phyloP scores from a whole-genome alignment of 805 yeast species.

The Kazachstania kunashirensis region DNA sequence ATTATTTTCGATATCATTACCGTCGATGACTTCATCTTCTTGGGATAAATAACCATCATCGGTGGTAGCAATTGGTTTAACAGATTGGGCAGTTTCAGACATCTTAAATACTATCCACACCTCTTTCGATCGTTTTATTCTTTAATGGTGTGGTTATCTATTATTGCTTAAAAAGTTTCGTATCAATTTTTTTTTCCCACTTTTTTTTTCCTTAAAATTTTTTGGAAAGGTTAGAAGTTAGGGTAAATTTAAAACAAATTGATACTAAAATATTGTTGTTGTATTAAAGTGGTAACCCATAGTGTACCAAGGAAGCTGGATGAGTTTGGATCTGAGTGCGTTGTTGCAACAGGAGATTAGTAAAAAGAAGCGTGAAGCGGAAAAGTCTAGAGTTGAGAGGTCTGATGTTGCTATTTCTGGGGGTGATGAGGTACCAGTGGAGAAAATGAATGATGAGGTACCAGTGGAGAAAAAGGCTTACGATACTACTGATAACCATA shows the following conservation, averaged over 20 bases:
- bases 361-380: constrained; percentile 27
- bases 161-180: too few species aligned
- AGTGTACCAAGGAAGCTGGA: neutral
- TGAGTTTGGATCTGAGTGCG: constrained; percentile 30
- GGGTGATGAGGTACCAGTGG: neutral
- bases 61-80: constrained; percentile 2
- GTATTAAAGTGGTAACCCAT: too few species aligned
- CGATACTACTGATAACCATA: too few species aligned
- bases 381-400: neutral
- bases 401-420: neutral
- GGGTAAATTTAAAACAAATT: too few species aligned
- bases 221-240: too few species aligned
- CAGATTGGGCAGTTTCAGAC: constrained; percentile 5
- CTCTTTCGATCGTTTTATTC: too few species aligned
- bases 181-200: too few species aligned
- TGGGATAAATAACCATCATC: constrained; percentile 35
- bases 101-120: too few species aligned
- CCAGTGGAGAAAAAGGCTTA: too few species aligned
- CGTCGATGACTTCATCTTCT: constrained; percentile 36
- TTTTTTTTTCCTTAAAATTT: neutral
- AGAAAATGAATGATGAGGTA: neutral
- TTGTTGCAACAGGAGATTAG: constrained; percentile 40
- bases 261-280: too few species aligned
- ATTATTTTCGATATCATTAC: constrained; percentile 35
- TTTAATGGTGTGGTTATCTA: too few species aligned